Evolutionary conservation across 371 early-diverging fungal species (phyloP), one percentile per base, ranked within the genome.

Genomic region (Actinomortierella wolfii): DNA sequence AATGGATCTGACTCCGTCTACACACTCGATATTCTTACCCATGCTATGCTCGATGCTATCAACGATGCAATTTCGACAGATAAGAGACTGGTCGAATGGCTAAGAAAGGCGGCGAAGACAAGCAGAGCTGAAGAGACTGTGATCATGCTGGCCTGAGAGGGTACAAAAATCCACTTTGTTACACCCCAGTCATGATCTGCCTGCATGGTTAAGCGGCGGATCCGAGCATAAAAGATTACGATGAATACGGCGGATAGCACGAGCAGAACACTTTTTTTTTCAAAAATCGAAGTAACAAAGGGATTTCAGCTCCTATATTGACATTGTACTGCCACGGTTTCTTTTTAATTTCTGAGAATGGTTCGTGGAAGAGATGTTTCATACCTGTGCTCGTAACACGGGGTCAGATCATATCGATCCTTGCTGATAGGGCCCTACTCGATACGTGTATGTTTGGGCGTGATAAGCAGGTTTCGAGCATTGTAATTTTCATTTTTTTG

Each of bases 311-410:
- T 46, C 24, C 5, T 7, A 20, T n/a, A 54, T 40, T 24, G 54
- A 51, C 20, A 48, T 21, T 2, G 11, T 39, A 26, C 18, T 8
- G 8, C 15, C 23, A 49, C 3, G 28, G 20, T 6, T 51, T 26
- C 29, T 46, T 52, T 43, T 4, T 49, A 8, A 17, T 26, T 26
- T 25, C 8, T 9, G 26, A 26, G 0, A 21, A 14, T n/a, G 25
- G 0, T 26, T 28, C n/a, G n/a, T 14, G 17, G 28, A 28, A n/a
- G 17, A 3, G 39, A 3, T 23, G 6, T 11, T 51, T 0, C n/a
- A 15, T 57, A 67, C 68, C 63, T 62, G 47, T 55, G 59, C 47
- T 68, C 68, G 23, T 63, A 63, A 53, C 68, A 68, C 2, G 47
- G 59, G 14, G 68, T 56, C 20, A 68, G 44, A 29, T 68, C 68